A percentile compares a stretch with the other conserved stretches of the same genome.
Conservation (phyloP, 148 eudicot species). For the Selenicereus undatus region DNA sequence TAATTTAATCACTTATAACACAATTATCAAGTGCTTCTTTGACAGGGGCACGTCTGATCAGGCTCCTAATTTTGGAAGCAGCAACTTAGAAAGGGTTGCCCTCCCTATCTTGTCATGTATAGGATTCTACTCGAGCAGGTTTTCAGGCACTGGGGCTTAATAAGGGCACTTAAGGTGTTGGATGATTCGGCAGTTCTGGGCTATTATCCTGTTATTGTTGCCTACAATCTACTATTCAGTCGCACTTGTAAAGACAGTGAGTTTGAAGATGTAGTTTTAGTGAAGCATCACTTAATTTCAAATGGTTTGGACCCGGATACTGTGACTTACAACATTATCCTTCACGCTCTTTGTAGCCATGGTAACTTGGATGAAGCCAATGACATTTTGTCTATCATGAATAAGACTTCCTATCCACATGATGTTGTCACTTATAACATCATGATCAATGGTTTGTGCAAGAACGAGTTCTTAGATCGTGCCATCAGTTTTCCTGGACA, state of each 20-base stretch:
- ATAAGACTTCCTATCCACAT: slow-evolving; percentile 49
- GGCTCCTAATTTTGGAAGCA: slow-evolving; percentile 75
- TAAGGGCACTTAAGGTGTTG: slow-evolving; percentile 53
- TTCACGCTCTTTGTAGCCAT: slow-evolving; percentile 43
- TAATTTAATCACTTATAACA: slow-evolving; percentile 67
- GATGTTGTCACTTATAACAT: slow-evolving; percentile 69
- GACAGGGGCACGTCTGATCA: slow-evolving; percentile 44
- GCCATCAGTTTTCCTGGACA: slow-evolving; percentile 62
- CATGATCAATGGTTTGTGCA: slow-evolving; percentile 79
- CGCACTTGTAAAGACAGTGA: slow-evolving; percentile 47
- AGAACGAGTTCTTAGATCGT: slow-evolving; percentile 61
- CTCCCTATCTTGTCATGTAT: slow-evolving; percentile 60
- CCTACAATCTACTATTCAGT: slow-evolving; percentile 61
- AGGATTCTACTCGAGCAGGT: slow-evolving; percentile 57
- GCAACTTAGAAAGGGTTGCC: slow-evolving; percentile 75
- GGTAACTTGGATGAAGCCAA: slow-evolving; percentile 63
- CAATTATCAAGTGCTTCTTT: slow-evolving; percentile 56
- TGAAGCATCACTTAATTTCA: slow-evolving; percentile 44
- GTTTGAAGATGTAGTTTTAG: slow-evolving; percentile 42
- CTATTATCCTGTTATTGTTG: slow-evolving; percentile 74
- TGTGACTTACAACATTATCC: slow-evolving; percentile 64
- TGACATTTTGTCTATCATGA: slow-evolving; percentile 61
- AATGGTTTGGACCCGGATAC: slow-evolving; percentile 66
- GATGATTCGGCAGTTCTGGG: slow-evolving; percentile 76
- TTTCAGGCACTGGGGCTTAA: slow-evolving; percentile 51